Conservation (phyloP, 371 early-diverging fungal species). For the Blakeslea trispora region DNA sequence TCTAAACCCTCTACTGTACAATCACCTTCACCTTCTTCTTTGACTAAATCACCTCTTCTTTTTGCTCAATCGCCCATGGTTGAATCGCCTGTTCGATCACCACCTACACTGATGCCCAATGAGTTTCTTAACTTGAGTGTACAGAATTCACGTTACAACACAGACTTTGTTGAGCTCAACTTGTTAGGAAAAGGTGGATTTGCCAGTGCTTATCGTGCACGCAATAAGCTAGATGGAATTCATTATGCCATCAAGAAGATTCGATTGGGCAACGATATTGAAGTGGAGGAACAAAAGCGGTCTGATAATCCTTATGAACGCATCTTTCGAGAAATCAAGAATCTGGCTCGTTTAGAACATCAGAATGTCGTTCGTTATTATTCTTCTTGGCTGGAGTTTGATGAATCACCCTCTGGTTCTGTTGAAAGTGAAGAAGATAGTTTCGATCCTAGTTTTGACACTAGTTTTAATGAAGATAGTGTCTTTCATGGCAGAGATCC, state of each 20-base stretch:
- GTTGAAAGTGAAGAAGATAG: slow-evolving; percentile 10
- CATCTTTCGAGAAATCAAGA: slow-evolving; percentile 90
- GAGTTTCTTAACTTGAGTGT: slow-evolving; percentile 42
- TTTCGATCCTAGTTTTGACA: slow-evolving; percentile 23
- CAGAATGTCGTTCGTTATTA: slow-evolving; percentile 91
- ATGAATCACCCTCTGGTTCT: neutral
- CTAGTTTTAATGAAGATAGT: neutral
- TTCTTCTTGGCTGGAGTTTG: slow-evolving; percentile 88
- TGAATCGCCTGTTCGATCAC: no score
- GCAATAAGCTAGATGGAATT: slow-evolving; percentile 80
- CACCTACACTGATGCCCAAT: neutral
- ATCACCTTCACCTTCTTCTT: neutral
- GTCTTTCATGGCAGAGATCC: neutral
- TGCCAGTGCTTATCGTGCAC: slow-evolving; percentile 79
- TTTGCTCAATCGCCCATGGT: neutral
- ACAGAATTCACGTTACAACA: slow-evolving; percentile 74
- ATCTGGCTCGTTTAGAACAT: slow-evolving; percentile 84
- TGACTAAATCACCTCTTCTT: neutral
- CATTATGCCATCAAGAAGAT: slow-evolving; percentile 92
- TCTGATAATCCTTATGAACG: slow-evolving; percentile 60
- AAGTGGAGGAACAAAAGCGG: slow-evolving; percentile 20
- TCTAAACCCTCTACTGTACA: neutral
- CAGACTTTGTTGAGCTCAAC: slow-evolving; percentile 81
- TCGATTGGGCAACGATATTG: slow-evolving; percentile 50
- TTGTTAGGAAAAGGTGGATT: slow-evolving; percentile 93